These are phyloP conservation scores for Micractinium conductrix DNA, from an alignment of 139 green algal genomes.

Conservation along the genomic window DNA sequence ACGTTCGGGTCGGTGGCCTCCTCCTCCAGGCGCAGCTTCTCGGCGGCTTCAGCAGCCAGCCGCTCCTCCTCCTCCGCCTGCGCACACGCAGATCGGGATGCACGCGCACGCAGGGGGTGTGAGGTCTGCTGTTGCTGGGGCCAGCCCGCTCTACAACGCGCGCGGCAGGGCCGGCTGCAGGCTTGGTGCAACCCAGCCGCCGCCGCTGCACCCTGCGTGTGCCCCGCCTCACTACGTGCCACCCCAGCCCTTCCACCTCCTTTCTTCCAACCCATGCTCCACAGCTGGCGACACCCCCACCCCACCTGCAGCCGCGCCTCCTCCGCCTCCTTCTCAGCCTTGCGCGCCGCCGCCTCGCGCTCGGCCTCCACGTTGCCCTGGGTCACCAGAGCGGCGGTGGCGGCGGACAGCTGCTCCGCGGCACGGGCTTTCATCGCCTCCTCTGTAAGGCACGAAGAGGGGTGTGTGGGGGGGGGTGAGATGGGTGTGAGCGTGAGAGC, in stretches of 20 bases:
- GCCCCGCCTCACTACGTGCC: too few relatives aligned
- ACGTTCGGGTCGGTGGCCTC: slow-evolving; percentile 41
- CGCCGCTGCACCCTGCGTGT: too few relatives aligned
- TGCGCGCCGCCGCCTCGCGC: slow-evolving; percentile 60
- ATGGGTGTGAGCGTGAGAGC: too few relatives aligned
- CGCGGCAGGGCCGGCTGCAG: too few relatives aligned
- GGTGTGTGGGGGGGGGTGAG: too few relatives aligned
- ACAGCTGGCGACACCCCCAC: too few relatives aligned
- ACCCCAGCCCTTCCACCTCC: neutral
- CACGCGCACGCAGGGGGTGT: too few relatives aligned
- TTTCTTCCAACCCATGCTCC: too few relatives aligned
- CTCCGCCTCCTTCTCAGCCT: slow-evolving; percentile 51
- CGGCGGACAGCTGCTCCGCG: slow-evolving; percentile 89
- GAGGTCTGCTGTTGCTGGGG: too few relatives aligned
- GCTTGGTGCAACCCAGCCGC: too few relatives aligned
- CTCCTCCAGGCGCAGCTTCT: slow-evolving; percentile 27
- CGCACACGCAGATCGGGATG: too few relatives aligned
- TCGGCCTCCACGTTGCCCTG: slow-evolving; percentile 88
- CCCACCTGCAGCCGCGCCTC: slow-evolving; percentile 29
- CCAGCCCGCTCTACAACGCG: too few relatives aligned
- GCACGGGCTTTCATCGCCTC: slow-evolving; percentile 75
- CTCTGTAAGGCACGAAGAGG: slow-evolving; percentile 43
- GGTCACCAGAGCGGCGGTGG: slow-evolving; percentile 87
- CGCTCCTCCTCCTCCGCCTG: slow-evolving; percentile 48
- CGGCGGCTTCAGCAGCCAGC: slow-evolving; percentile 42